phyloP scores from a whole-genome alignment of 495 filamentous ascomycete species.

The Hypoxylon crocopeplum region DNA sequence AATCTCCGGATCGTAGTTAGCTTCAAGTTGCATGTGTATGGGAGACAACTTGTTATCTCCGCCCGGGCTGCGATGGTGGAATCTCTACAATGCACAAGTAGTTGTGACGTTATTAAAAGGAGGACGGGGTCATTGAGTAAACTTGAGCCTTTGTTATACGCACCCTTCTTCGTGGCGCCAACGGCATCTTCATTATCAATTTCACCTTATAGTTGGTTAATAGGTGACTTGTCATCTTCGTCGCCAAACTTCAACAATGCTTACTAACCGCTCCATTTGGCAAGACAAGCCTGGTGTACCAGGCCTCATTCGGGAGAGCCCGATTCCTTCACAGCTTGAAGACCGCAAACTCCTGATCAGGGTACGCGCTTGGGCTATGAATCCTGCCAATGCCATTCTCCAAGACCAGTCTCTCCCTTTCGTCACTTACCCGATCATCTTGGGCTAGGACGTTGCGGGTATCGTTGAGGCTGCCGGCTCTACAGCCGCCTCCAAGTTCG shows the following conservation, averaged over 20 bases:
- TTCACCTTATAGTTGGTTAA: too few species aligned
- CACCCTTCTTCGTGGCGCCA: too few species aligned
- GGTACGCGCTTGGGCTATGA: not conserved
- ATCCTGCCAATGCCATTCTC: constrained; percentile 14
- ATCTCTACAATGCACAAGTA: too few species aligned
- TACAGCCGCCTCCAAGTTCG: constrained; percentile 5
- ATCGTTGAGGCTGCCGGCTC: constrained; percentile 16
- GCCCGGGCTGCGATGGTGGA: too few species aligned
- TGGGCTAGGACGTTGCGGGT: constrained; percentile 19
- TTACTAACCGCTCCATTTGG: constrained; percentile 12
- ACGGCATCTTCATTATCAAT: too few species aligned
- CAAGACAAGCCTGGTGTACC: constrained; percentile 18
- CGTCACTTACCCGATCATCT: constrained; percentile 20
- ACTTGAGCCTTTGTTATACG: too few species aligned
- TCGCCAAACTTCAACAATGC: not conserved
- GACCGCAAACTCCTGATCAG: not conserved
- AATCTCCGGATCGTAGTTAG: too few species aligned
- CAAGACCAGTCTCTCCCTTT: constrained; percentile 14
- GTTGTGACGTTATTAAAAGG: too few species aligned
- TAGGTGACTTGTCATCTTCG: too few species aligned
- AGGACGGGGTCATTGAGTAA: too few species aligned
- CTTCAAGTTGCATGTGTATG: too few species aligned
- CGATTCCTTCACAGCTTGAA: constrained; percentile 6
- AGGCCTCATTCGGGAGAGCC: constrained; percentile 7
- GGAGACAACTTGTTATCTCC: too few species aligned